Conservation (phyloP, 2,329 filamentous ascomycete species). For the Lachnellula willkommii region DNA sequence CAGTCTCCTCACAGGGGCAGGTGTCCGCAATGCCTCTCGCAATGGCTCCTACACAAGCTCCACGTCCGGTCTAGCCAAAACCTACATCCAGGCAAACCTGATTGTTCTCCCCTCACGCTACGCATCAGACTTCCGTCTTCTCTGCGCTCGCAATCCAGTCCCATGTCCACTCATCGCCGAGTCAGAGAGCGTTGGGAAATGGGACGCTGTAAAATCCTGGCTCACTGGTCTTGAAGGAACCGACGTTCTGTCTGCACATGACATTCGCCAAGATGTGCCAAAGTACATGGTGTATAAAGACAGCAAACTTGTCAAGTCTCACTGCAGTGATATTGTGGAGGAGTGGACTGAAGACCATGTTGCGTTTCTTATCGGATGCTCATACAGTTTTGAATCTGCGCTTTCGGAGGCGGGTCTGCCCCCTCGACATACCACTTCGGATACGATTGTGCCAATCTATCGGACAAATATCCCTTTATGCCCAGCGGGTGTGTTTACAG, state of each 20-base stretch:
- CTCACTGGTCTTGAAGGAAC: conserved; percentile 28
- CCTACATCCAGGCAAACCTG: conserved; percentile 57
- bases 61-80: conserved; percentile 51
- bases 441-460: conserved; percentile 57
- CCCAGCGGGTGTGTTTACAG: conserved; percentile 53
- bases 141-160: conserved; percentile 58
- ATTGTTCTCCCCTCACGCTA: conserved; percentile 53
- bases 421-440: conserved; percentile 44
- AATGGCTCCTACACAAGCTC: conserved; percentile 13
- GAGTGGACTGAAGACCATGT: conserved; percentile 56
- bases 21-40: conserved; percentile 16
- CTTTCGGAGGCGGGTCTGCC: conserved; percentile 45
- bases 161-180: conserved; percentile 56
- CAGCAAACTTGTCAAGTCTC: conserved; percentile 36
- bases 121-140: conserved; percentile 51
- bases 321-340: conserved; percentile 39
- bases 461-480: conserved; percentile 50
- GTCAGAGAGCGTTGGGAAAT: conserved; percentile 41
- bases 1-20: conserved; percentile 11
- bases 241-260: conserved; percentile 39
- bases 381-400: conserved; percentile 57
- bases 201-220: conserved; percentile 36
- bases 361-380: conserved; percentile 59
- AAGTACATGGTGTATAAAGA: conserved; percentile 54
- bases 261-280: conserved; percentile 54